Evolutionary conservation across 768 basidiomycete genomes (phyloP), one percentile per base, ranked within the genome.

Genomic region (Boletus subparvulus): DNA sequence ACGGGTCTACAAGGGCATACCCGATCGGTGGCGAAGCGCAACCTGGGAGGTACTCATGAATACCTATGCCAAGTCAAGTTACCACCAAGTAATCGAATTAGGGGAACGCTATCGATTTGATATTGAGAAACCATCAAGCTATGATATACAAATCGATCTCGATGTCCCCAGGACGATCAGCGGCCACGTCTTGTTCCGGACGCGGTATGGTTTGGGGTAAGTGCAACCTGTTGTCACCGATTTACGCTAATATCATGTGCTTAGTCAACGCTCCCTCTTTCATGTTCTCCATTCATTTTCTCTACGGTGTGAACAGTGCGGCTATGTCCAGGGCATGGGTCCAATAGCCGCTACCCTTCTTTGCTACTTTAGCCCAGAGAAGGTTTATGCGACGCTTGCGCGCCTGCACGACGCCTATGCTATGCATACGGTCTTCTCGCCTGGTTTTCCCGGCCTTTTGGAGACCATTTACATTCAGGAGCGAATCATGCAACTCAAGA

Each of bases 251-350:
- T 42, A n/a, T 46, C 21, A 52, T 54, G 32, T 13, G 12, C 58
- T 14, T 64, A 94, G 94, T 9, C 96, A 99, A 83, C 87, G 96
- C 12, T 90, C 92, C 5, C 78, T 99, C 12, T 98, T 98, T 73
- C 94, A 93, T 69, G 93, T 97, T 55, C 80, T 98, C 28, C 97
- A 98, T 71, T 84, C 84, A 49, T 94, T 97, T 69, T 95, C 94
- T 2, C 78, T 95, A 19, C 78, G 79, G n/a, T 98, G 96, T 73
- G 71, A 77, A 17, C 77, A 81, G 12, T 98, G 97, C 59, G 96
- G 96, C 16, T 99, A 99, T 69, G 94, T 95, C 40, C 97, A 99
- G 75, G 97, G 97, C 58, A 99, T 99, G 97, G 95, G 97, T 3
- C 92, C 96, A 7, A 91, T 99, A 55, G 93, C 96, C 0, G 91